Evolutionary conservation across 169 alveolate species (phyloP).

Genomic region (Eimeria necatrix): DNA sequence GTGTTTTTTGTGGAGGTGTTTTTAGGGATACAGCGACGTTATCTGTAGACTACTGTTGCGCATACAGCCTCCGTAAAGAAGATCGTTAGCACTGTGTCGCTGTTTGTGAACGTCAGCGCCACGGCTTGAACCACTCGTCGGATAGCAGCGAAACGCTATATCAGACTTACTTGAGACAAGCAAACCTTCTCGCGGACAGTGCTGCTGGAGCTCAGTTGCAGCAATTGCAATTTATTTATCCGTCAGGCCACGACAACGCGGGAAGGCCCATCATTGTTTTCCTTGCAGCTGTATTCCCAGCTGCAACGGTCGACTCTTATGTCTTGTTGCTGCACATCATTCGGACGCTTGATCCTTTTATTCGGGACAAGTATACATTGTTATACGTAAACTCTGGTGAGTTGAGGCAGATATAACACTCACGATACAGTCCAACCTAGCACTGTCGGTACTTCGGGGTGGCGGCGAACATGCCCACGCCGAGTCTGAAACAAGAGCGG

Average conservation of each 20-base stretch:
- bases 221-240: constrained; percentile 21
- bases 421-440: no score
- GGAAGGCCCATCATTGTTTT: constrained; percentile 56
- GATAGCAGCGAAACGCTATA: constrained; percentile 50
- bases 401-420: not conserved
- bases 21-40: no score
- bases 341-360: constrained; percentile 62
- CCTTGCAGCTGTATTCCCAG: constrained; percentile 67
- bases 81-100: no score
- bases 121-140: not conserved
- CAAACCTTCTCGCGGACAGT: constrained; percentile 54
- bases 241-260: constrained; percentile 33
- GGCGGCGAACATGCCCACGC: no score
- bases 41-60: no score
- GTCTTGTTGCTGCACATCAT: constrained; percentile 58
- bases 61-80: no score
- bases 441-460: no score
- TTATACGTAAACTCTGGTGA: constrained; percentile 69
- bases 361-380: constrained; percentile 57
- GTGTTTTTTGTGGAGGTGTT: no score
- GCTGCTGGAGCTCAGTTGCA: constrained; percentile 23
- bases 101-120: not conserved
- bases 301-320: constrained; percentile 31
- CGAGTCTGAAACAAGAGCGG: no score
- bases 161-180: constrained; percentile 61